Base-by-base conservation (phyloP, 192 early-diverging fungal species). In the Phycomyces nitens region DNA sequence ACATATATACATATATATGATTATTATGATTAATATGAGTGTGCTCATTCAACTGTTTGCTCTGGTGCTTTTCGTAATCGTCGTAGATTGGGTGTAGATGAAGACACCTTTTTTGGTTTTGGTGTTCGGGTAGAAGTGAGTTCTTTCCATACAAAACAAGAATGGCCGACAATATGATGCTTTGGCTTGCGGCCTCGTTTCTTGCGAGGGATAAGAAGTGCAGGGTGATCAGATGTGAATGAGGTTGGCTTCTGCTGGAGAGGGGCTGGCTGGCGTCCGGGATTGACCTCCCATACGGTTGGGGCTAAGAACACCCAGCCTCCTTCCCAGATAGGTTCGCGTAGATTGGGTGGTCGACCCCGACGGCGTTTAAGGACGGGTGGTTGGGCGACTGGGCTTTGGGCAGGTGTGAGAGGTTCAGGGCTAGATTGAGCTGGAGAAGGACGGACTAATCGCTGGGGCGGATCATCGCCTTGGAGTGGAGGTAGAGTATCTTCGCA, bases 91-190 rank as follows among this genome's bases (percentile, higher is more conserved):
- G 18, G 15, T 47, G 11, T 11, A 18, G 44, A 34, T 7, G 29
- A 34, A 34, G 3, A 47, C 2, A 47, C 44, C 12, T 47, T 47
- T 18, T 47, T 47, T 47, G 44, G 44, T 18, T 47, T 47, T 47
- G 11, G 3, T 6, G 44, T 11, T n/a, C 60, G 60, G 29, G 60
- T 43, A 2, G 66, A 57, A 1, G 58, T 68, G 11, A 68, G 58
- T 14, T 71, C 69, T 39, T 57, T 51, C 69, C 69, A 71, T 21
- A 71, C 62, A 65, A 71, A 71, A 14, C 69, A 71, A 24, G 69
- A 62, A 26, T 71, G 64, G 29, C 69, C 69, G 38, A 56, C 62
- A 27, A 71, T 65, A 23, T 64, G 69, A 15, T 63, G 59, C 24
- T 71, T 71, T 15, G 69, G 62, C 55, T 71, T 71, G 18, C 69